Conservation (phyloP, 495 filamentous ascomycete species). For the Talaromyces borbonicus region DNA sequence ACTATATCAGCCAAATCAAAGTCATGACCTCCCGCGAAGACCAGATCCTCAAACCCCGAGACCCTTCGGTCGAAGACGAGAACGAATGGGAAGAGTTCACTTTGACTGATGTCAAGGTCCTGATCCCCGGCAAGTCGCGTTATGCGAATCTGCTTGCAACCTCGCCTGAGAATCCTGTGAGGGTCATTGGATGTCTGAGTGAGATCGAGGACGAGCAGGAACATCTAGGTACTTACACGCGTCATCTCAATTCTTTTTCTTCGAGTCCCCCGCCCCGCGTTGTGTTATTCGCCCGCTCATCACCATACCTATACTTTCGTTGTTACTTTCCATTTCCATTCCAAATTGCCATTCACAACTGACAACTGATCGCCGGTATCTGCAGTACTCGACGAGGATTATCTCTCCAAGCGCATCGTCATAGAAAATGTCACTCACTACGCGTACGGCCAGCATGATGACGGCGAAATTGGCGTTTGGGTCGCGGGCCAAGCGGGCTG, state of each 20-base stretch:
- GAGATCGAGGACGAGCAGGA: conserved; percentile 35
- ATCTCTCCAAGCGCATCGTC: conserved; percentile 48
- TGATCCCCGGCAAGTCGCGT: conserved; percentile 37
- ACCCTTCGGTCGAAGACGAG: conserved; percentile 43
- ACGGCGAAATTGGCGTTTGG: conserved; percentile 58
- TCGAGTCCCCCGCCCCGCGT: not conserved
- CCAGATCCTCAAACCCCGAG: conserved; percentile 42
- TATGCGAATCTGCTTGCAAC: conserved; percentile 45
- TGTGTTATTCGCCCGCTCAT: too few relatives aligned
- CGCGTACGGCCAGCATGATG: conserved; percentile 57
- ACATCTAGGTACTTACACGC: conserved; percentile 31
- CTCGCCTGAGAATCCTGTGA: conserved; percentile 41
- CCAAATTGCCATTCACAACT: too few relatives aligned
- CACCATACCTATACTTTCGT: too few relatives aligned
- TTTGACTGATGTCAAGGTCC: conserved; percentile 43
- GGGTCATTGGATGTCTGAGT: conserved; percentile 44
- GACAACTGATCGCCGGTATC: too few relatives aligned
- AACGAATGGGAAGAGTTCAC: conserved; percentile 52
- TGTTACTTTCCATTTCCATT: too few relatives aligned
- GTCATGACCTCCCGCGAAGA: conserved; percentile 45
- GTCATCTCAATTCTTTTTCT: conserved; percentile 5
- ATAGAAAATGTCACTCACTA: conserved; percentile 53
- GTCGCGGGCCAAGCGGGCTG: conserved; percentile 68
- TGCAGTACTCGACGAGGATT: conserved; percentile 36
- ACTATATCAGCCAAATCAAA: conserved; percentile 5